A percentile compares a stretch with the other conserved stretches of the same genome.
Evolutionary conservation across 169 alveolate genomes (phyloP).

Genomic region (Plasmodium chabaudi): DNA sequence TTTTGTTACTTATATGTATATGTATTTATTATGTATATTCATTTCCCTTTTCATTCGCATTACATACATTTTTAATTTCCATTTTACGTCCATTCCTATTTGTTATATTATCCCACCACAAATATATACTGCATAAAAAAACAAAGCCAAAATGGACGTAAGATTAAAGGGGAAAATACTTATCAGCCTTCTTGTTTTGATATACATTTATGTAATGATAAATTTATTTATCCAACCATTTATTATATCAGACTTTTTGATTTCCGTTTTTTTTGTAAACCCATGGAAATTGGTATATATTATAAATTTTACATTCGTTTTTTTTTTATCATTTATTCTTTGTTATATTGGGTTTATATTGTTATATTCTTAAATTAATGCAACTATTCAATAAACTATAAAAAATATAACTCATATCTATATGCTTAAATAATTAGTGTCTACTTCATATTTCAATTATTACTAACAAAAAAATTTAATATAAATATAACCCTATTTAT

Average conservation of each 20-base stretch:
- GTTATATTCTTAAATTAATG: slow-evolving; percentile 30
- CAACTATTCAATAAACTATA: neutral
- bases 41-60: neutral
- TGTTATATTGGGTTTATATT: slow-evolving; percentile 64
- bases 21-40: neutral
- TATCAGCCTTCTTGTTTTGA: slow-evolving; percentile 15
- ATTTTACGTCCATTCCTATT: neutral
- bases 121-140: neutral
- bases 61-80: neutral
- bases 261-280: slow-evolving; percentile 73
- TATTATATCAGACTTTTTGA: slow-evolving; percentile 60
- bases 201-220: slow-evolving; percentile 60
- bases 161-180: slow-evolving; percentile 60
- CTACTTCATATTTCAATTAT: too few species aligned
- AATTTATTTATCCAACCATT: slow-evolving; percentile 68
- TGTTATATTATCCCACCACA: too few species aligned
- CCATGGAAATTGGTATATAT: slow-evolving; percentile 73
- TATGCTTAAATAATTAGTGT: too few species aligned
- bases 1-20: neutral
- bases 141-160: slow-evolving; percentile 38
- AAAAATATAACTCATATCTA: too few species aligned
- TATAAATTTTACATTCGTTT: slow-evolving; percentile 57
- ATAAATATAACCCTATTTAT: too few species aligned
- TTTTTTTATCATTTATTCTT: slow-evolving; percentile 52
- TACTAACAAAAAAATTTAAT: too few species aligned